Evolutionary conservation across 1,284 basidiomycete species (phyloP).

Genomic region (Ceratobasidium sp.): DNA sequence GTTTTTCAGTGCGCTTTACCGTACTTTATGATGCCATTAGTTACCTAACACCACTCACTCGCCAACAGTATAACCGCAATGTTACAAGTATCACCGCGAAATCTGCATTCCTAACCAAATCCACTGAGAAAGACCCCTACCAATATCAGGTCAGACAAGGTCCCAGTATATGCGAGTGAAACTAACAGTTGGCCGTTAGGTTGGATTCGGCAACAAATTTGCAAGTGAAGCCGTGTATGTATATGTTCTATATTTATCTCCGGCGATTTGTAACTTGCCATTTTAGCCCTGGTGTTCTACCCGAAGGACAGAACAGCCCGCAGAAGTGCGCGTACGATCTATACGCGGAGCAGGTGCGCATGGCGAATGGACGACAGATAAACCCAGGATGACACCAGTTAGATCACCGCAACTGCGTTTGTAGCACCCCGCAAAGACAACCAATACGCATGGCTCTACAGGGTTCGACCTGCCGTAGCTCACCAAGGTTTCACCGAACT

Average conservation of each 20-base stretch:
- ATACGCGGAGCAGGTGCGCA: slow-evolving; percentile 66
- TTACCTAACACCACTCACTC: neutral
- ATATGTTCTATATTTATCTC: neutral
- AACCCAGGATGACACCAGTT: slow-evolving; percentile 17
- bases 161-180: slow-evolving; percentile 56
- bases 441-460: slow-evolving; percentile 66
- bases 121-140: slow-evolving; percentile 65
- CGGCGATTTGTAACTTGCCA: neutral
- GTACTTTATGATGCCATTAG: neutral
- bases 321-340: slow-evolving; percentile 71
- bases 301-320: slow-evolving; percentile 67
- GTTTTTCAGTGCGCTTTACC: slow-evolving; percentile 6
- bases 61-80: slow-evolving; percentile 1
- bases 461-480: slow-evolving; percentile 74
- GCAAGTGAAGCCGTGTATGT: slow-evolving; percentile 51
- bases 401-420: slow-evolving; percentile 72
- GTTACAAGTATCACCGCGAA: slow-evolving; percentile 54
- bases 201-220: slow-evolving; percentile 54
- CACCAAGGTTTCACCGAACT: slow-evolving; percentile 70
- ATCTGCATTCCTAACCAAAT: slow-evolving; percentile 57
- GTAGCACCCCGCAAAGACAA: slow-evolving; percentile 65
- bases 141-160: slow-evolving; percentile 65
- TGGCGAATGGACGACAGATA: neutral
- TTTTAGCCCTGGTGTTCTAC: slow-evolving; percentile 64
- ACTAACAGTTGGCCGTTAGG: slow-evolving; percentile 47